These are phyloP conservation scores for Oidiodendron maius DNA, from an alignment of 495 filamentous ascomycete genomes.

Conservation along the genomic window DNA sequence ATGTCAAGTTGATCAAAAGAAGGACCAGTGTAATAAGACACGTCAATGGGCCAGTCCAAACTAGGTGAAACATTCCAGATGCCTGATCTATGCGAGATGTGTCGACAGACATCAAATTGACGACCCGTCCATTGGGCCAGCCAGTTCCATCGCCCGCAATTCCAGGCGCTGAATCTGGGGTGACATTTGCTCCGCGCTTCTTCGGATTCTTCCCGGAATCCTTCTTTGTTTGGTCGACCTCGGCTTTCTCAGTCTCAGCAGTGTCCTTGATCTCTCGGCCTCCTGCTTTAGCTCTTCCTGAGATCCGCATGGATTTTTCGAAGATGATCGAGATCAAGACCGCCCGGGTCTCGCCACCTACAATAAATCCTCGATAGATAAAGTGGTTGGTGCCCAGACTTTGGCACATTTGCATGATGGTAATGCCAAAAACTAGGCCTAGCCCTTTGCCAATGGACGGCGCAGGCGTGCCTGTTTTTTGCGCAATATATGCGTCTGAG, in stretches of 20 bases:
- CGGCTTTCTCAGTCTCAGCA: conserved; percentile 39
- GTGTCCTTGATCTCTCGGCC: conserved; percentile 31
- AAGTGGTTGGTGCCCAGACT: conserved; percentile 74
- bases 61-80: conserved; percentile 79
- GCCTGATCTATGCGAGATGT: conserved; percentile 86
- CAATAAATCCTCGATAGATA: conserved; percentile 74
- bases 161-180: conserved; percentile 31
- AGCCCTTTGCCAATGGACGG: conserved; percentile 63
- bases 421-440: conserved; percentile 70
- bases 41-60: conserved; percentile 78
- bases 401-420: conserved; percentile 67
- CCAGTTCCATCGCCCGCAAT: conserved; percentile 64
- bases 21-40: conserved; percentile 72
- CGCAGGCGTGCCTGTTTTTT: conserved; percentile 34
- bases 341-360: conserved; percentile 70
- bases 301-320: conserved; percentile 77
- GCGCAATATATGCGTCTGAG: conserved; percentile 64
- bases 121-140: conserved; percentile 86
- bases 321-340: conserved; percentile 72
- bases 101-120: conserved; percentile 90
- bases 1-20: conserved; percentile 76
- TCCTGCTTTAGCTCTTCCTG: conserved; percentile 70
- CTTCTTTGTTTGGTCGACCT: conserved; percentile 24
- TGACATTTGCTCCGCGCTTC: conserved; percentile 33
- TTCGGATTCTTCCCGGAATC: conserved; percentile 30